These are phyloP conservation scores for Globisporangium viniferum DNA, from an alignment of 352 stramenopile species.

Conservation along the genomic window DNA sequence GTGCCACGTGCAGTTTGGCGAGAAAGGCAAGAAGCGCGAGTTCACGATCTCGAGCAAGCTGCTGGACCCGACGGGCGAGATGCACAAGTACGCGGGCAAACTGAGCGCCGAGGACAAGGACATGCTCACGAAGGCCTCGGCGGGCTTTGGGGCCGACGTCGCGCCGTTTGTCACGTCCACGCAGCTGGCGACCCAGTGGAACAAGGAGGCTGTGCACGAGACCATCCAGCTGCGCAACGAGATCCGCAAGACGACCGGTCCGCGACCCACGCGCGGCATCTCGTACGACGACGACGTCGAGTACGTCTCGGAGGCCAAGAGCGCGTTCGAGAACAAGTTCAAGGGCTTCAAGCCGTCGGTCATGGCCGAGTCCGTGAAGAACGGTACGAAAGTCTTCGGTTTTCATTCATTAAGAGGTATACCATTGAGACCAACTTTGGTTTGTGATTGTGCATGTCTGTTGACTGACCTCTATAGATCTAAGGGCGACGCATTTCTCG, in stretches of 20 bases:
- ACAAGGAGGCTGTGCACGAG: conserved; percentile 50
- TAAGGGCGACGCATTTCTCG: conserved; percentile 72
- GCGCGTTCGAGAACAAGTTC: conserved; percentile 66
- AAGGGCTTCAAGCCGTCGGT: conserved; percentile 68
- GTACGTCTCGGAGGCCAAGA: conserved; percentile 76
- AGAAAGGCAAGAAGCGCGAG: conserved; percentile 52
- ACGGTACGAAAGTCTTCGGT: conserved; percentile 29
- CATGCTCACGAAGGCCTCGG: conserved; percentile 60
- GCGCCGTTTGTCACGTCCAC: conserved; percentile 59
- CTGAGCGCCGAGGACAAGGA: conserved; percentile 46
- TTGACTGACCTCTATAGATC: conserved; percentile 32
- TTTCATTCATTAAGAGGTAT: too few species aligned
- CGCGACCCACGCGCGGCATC: conserved; percentile 50
- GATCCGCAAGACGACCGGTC: conserved; percentile 58
- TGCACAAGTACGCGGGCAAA: conserved; percentile 61
- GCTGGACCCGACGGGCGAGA: conserved; percentile 54
- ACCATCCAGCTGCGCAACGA: conserved; percentile 63
- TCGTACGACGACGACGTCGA: conserved; percentile 78
- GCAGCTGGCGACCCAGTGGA: conserved; percentile 64
- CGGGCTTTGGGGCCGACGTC: conserved; percentile 49
- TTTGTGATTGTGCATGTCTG: neutral
- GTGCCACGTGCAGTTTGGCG: conserved; percentile 64
- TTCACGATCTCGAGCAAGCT: conserved; percentile 56
- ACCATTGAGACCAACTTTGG: conserved; percentile 4
- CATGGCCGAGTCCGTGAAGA: conserved; percentile 75